Evolutionary conservation across 305 asterid genomes (phyloP).

Genomic region (Rubia peregrina): DNA sequence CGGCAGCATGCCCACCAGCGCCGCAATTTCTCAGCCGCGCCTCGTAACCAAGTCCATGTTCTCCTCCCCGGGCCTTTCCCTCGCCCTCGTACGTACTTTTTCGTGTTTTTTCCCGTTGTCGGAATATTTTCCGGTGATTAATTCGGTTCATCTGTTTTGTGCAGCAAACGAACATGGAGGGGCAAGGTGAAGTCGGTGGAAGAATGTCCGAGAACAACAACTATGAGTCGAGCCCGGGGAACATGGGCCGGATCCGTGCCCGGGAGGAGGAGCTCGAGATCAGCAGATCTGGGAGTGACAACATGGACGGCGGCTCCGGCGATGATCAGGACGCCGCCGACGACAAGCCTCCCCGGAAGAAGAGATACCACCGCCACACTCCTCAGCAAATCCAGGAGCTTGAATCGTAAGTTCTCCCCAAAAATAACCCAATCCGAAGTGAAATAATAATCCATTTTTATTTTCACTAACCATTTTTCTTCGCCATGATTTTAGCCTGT

Average conservation of each 20-base stretch:
- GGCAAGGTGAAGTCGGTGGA: constrained; percentile 45
- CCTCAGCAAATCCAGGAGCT: constrained; percentile 98
- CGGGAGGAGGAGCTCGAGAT: constrained; percentile 71
- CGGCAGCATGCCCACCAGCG: constrained; percentile 38
- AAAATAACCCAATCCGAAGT: too few relatives aligned
- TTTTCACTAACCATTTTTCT: too few relatives aligned
- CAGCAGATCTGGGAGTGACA: constrained; percentile 90
- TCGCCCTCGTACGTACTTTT: constrained; percentile 52
- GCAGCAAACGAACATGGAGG: constrained; percentile 81
- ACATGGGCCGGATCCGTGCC: constrained; percentile 47
- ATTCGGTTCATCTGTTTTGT: neutral
- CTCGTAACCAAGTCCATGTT: constrained; percentile 50
- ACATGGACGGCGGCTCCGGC: constrained; percentile 72
- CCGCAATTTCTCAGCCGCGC: constrained; percentile 45
- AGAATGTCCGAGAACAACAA: constrained; percentile 30
- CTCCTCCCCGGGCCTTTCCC: constrained; percentile 71
- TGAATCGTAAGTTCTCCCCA: constrained; percentile 41
- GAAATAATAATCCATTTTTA: too few relatives aligned
- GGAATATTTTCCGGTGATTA: neutral
- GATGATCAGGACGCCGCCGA: constrained; percentile 71
- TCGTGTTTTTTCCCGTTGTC: neutral
- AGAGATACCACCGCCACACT: constrained; percentile 96
- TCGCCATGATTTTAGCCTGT: constrained; percentile 34
- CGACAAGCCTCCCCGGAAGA: constrained; percentile 70
- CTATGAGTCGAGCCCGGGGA: constrained; percentile 23